Evolutionary conservation across 371 early-diverging fungal genomes (phyloP), one percentile per base, ranked within the genome.

Genomic region (Dentiscutata heterogama): DNA sequence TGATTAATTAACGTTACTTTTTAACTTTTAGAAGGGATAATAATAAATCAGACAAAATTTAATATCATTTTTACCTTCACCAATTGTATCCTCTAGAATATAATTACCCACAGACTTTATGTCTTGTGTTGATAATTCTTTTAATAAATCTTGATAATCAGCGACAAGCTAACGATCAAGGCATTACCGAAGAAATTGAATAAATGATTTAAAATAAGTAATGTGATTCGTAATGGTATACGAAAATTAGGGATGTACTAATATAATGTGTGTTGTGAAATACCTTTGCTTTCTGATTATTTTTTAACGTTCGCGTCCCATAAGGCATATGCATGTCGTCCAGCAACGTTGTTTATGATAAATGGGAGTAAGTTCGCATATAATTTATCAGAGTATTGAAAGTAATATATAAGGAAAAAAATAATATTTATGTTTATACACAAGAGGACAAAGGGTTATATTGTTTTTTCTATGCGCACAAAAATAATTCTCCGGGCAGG

Each of bases 251-350:
- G 46, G 10, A 42, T 13, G 13, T 8, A 20, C 13, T 42, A 68
- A 68, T 68, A 14, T 13, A 20, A 20, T 68, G 35, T 68, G 35
- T 5, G 27, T 56, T 25, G 4, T 10, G 5, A 35, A 20, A 42
- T 80, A 80, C 80, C 70, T 80, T 80, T 56, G 80, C 80, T 71
- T 22, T 80, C 29, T 80, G 60, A 51, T 80, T 80, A 14, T 71
- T 80, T 68, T 70, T 14, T n/a, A 27, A 51, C 46, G 6, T 11
- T 42, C 29, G 31, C 39, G 54, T 27, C 80, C 80, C 80, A 80
- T 58, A 60, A 68, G 64, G 22, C 71, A 70, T 71, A 80, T 80
- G 67, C 80, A 80, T 80, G 80, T 80, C 80, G 67, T 70, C 80
- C 80, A 80, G 80, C 80, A 80, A 80, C 80, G 31, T 71, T 67